These are phyloP conservation scores for Syncephalastrum sp. DNA, from an alignment of 371 early-diverging fungal species.

Conservation along the genomic window DNA sequence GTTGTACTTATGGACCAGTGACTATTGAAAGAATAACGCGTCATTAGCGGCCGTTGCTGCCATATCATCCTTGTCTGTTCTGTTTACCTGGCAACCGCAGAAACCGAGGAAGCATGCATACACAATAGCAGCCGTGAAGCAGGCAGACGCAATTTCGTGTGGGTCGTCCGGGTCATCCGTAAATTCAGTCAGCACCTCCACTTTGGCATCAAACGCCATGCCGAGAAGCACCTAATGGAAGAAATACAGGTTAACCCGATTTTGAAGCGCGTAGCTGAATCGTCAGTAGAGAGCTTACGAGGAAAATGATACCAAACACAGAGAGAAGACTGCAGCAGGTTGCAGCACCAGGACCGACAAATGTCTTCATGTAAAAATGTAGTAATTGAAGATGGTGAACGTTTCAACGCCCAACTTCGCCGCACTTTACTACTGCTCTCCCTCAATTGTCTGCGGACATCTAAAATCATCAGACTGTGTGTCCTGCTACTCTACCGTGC, in stretches of 20 bases:
- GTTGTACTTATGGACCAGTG: slow-evolving; percentile 50
- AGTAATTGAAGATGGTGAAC: no score
- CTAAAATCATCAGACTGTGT: no score
- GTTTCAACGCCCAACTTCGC: no score
- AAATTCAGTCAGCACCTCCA: slow-evolving; percentile 63
- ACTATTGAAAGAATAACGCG: slow-evolving; percentile 13
- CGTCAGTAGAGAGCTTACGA: slow-evolving; percentile 17
- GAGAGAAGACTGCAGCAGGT: slow-evolving; percentile 31
- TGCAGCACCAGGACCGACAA: slow-evolving; percentile 32
- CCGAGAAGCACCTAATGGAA: slow-evolving; percentile 55
- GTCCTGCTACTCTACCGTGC: no score
- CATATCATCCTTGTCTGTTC: background rate
- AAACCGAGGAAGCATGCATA: slow-evolving; percentile 68
- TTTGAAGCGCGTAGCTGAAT: background rate
- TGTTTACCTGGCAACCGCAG: slow-evolving; percentile 65
- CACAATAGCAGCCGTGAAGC: slow-evolving; percentile 67
- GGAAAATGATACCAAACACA: slow-evolving; percentile 31
- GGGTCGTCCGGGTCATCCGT: slow-evolving; percentile 66
- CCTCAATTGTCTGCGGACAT: no score
- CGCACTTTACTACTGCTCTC: no score
- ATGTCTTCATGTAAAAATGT: slow-evolving; percentile 24
- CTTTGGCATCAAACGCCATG: slow-evolving; percentile 61
- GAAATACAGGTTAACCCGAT: background rate
- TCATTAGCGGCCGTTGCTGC: background rate
- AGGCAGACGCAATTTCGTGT: slow-evolving; percentile 60